Evolutionary conservation across 352 stramenopile genomes (phyloP), one percentile per base, ranked within the genome.

Genomic region (Hyaloperonospora arabidopsidis): DNA sequence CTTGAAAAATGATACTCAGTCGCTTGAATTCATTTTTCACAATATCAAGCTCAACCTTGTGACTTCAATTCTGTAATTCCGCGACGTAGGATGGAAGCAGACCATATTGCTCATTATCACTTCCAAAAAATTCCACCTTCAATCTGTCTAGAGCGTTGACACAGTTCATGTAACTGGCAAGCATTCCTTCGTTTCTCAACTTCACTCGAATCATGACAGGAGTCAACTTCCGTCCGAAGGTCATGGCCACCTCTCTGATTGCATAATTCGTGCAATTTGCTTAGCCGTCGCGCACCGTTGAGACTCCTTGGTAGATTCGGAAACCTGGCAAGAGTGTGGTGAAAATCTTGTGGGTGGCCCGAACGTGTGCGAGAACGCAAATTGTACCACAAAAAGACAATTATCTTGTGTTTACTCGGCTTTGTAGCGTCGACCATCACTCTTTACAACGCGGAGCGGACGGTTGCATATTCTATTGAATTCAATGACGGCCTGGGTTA

Each of bases 361-460:
- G 35, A 41, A 41, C n/a, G 35, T 41, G 12, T 41, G 35, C 35
- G 35, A 41, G n/a, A 41, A 41, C 12, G 35, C 5, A 41, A 41
- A 41, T 17, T 41, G 35, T 5, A 32, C 25, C 4, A 32, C 25
- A 32, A 32, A 32, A 10, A 32, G 25, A 32, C 25, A 10, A 8
- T 32, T 8, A 8, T 32, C 25, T 32, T 32, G 25, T 32, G 25
- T 32, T 4, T 8, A 32, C 25, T 32, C 25, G 25, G 25, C 25
- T 32, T 32, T 4, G 25, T 32, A 32, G 8, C 25, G 25, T 32
- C 25, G 25, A 10, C 25, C 8, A 32, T 32, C 25, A 32, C 25
- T 32, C 25, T 32, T 32, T 32, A 32, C 25, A 32, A 32, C 25
- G 25, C 25, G 25, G 8, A 32, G 8, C 25, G 25, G 25, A 32